These are phyloP conservation scores for Saitozyma sp. DNA, from an alignment of 768 basidiomycete species.

Conservation along the genomic window DNA sequence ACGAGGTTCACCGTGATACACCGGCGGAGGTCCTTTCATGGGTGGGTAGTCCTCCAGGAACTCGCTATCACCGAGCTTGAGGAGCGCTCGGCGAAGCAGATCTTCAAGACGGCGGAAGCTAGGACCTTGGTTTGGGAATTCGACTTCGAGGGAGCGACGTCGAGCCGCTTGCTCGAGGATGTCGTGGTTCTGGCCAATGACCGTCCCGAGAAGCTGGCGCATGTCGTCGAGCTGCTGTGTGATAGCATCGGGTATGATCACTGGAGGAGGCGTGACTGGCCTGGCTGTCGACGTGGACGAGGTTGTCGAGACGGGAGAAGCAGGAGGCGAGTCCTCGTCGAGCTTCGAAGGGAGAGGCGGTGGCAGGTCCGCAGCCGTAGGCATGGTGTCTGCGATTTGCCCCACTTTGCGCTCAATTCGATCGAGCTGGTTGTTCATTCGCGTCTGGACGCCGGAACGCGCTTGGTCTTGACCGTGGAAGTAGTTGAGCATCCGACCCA, in stretches of 20 bases:
- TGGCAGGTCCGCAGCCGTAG: slow-evolving; percentile 20
- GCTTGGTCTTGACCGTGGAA: slow-evolving; percentile 67
- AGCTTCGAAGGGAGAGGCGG: slow-evolving; percentile 42
- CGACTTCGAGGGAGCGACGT: slow-evolving; percentile 25
- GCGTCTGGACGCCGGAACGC: slow-evolving; percentile 65
- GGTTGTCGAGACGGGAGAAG: slow-evolving; percentile 55
- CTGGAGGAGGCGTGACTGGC: slow-evolving; percentile 38
- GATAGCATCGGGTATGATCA: slow-evolving; percentile 28
- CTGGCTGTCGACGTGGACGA: slow-evolving; percentile 54
- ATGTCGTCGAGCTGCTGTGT: slow-evolving; percentile 51
- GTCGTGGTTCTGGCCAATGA: slow-evolving; percentile 63
- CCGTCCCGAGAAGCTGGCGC: slow-evolving; percentile 60
- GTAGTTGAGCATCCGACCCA: slow-evolving; percentile 57
- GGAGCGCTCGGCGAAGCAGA: slow-evolving; percentile 59
- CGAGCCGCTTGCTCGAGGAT: slow-evolving; percentile 61
- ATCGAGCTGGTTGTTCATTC: slow-evolving; percentile 67
- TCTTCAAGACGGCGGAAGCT: slow-evolving; percentile 49
- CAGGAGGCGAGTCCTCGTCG: slow-evolving; percentile 54
- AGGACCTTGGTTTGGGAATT: slow-evolving; percentile 23
- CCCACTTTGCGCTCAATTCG: slow-evolving; percentile 69
- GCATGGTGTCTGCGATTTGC: slow-evolving; percentile 57
- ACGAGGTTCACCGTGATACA: background rate
- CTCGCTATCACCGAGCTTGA: slow-evolving; percentile 55
- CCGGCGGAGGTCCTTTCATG: background rate
- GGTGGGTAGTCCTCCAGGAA: slow-evolving; percentile 42